Percentiles rank a stretch among this genome's conserved stretches.
Evolutionary conservation across 2,329 filamentous ascomycete species (phyloP).

Genomic region (Colletotrichum tofieldiae): DNA sequence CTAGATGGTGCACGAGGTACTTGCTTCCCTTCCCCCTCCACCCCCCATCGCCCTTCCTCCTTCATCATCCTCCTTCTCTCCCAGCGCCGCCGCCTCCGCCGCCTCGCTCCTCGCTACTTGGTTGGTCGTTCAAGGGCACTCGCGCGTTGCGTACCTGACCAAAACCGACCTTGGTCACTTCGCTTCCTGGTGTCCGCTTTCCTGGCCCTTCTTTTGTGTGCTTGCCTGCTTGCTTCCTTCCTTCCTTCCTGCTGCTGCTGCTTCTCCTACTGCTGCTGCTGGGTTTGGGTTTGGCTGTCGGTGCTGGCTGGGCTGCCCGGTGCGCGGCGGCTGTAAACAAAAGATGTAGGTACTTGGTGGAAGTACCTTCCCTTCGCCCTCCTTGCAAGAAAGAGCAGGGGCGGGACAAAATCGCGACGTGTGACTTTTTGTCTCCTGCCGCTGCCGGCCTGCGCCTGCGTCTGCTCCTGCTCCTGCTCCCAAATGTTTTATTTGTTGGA

Average conservation of each 20-base stretch:
- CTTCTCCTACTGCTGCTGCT: neutral
- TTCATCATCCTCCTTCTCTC: neutral
- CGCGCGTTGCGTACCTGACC: neutral
- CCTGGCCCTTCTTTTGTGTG: neutral
- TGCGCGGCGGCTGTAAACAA: neutral
- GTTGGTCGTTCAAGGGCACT: neutral
- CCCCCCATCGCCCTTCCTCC: neutral
- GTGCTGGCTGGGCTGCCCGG: neutral
- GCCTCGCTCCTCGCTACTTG: neutral
- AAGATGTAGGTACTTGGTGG: conserved; percentile 5
- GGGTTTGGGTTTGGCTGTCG: neutral
- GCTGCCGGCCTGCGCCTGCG: neutral
- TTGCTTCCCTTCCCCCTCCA: neutral
- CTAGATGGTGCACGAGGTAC: neutral
- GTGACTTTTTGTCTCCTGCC: conserved; percentile 4
- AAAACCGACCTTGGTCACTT: neutral
- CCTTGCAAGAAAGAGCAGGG: conserved; percentile 2
- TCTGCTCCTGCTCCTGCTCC: neutral
- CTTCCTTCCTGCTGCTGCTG: neutral
- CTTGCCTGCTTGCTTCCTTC: neutral
- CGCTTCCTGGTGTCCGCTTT: neutral
- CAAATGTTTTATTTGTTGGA: conserved; percentile 20
- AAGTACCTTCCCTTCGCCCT: neutral
- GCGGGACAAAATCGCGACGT: neutral
- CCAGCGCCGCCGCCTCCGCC: neutral